Evolutionary conservation across 2,329 filamentous ascomycete genomes (phyloP).

Genomic region (Amauroascus verrucosus): DNA sequence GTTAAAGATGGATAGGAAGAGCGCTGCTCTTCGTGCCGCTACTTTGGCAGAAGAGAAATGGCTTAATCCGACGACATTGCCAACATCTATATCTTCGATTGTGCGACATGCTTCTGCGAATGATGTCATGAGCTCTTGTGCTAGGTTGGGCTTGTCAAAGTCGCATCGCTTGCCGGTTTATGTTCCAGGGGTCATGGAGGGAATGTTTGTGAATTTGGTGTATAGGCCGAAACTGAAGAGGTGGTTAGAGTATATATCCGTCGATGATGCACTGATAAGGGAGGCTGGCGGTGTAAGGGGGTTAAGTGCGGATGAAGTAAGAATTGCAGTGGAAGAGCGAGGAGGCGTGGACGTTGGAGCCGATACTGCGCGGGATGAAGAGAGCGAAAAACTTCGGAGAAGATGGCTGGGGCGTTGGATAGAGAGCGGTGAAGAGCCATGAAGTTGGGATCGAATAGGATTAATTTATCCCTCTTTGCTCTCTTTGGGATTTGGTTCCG

Average conservation of each 20-base stretch:
- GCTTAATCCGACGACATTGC: slow-evolving; percentile 6
- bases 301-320: slow-evolving; percentile 55
- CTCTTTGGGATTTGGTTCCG: not conserved
- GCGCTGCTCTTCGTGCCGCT: slow-evolving; percentile 20
- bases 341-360: slow-evolving; percentile 38
- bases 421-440: slow-evolving; percentile 9
- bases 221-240: slow-evolving; percentile 46
- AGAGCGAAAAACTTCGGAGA: slow-evolving; percentile 26
- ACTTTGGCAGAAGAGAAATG: not conserved
- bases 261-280: slow-evolving; percentile 61
- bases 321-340: slow-evolving; percentile 60
- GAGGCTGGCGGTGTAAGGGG: slow-evolving; percentile 50
- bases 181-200: slow-evolving; percentile 24
- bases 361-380: slow-evolving; percentile 16
- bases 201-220: slow-evolving; percentile 34
- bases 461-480: not conserved
- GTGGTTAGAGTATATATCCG: slow-evolving; percentile 53
- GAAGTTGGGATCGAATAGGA: not conserved
- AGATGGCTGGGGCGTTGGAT: slow-evolving; percentile 32
- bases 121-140: slow-evolving; percentile 28
- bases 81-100: slow-evolving; percentile 14
- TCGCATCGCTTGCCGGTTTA: slow-evolving; percentile 19
- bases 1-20: slow-evolving; percentile 41
- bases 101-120: slow-evolving; percentile 17
- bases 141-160: slow-evolving; percentile 27